A percentile compares a stretch with the other conserved stretches of the same genome.
Evolutionary conservation across 2,329 filamentous ascomycete genomes (phyloP).

Genomic region (Fusarium denticulatum): DNA sequence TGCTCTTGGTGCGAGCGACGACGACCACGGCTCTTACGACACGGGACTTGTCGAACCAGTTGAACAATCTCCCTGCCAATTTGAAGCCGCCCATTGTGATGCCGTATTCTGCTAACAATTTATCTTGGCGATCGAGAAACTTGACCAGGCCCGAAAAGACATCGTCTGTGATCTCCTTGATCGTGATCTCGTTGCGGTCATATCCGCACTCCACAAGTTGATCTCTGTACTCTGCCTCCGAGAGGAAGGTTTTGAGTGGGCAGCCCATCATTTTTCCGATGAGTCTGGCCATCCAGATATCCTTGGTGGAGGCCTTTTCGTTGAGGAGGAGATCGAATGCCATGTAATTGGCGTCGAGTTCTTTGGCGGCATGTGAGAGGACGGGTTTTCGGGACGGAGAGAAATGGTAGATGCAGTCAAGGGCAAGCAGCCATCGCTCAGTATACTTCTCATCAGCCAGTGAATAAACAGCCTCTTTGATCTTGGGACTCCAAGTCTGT

Average conservation of each 20-base stretch:
- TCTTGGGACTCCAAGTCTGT: constrained; percentile 49
- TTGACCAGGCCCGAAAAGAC: constrained; percentile 61
- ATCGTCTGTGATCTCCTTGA: constrained; percentile 62
- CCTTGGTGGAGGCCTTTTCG: constrained; percentile 40
- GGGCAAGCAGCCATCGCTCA: constrained; percentile 62
- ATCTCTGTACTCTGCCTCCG: constrained; percentile 54
- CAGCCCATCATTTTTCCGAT: constrained; percentile 59
- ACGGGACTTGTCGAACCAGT: constrained; percentile 50
- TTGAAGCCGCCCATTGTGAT: constrained; percentile 51
- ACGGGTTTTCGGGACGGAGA: constrained; percentile 60
- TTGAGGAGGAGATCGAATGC: constrained; percentile 63
- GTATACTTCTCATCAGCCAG: constrained; percentile 38
- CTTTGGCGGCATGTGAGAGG: constrained; percentile 52
- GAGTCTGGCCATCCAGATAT: constrained; percentile 50
- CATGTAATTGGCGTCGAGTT: constrained; percentile 60
- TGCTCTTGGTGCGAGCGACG: constrained; percentile 43
- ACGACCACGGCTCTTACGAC: constrained; percentile 51
- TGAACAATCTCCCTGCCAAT: constrained; percentile 50
- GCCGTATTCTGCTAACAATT: constrained; percentile 47
- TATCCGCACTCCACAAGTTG: constrained; percentile 62
- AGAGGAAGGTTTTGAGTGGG: constrained; percentile 60
- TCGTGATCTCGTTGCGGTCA: constrained; percentile 49
- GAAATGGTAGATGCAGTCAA: constrained; percentile 69
- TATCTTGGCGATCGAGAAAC: constrained; percentile 53
- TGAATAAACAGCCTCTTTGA: constrained; percentile 41